Evolutionary conservation across 345 rosid species (phyloP), one percentile per base, ranked within the genome.

Genomic region (Populus tremula): DNA sequence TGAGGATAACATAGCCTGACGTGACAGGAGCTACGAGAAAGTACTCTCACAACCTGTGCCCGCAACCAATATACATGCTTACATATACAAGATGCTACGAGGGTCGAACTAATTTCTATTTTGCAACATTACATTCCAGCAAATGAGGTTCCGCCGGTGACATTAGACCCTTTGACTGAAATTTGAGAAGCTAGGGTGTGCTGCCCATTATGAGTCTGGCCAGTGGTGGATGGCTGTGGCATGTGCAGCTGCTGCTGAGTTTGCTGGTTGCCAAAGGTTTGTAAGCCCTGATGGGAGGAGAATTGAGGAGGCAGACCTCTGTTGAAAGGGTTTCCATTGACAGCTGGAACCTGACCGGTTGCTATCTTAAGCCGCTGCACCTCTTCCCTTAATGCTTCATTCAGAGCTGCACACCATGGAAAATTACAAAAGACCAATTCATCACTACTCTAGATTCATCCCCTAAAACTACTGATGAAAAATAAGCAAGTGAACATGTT

Each of bases 301-400:
- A 77, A 90, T 62, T 88, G 91, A 23, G 91, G 83, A 62, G 82
- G 79, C 31, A 80, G 79, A 50, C 76, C 77, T 62, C 87, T 84
- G 72, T 79, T 82, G 76, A 81, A 93, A 63, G 91, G 88, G 67
- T 83, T 89, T 67, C 93, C 91, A 66, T 89, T 89, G 49, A 80
- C 87, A 18, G 87, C 83, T 47, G 94, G 89, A 65, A 87, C 78
- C 83, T 93, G 96, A 38, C 92, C 88, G 0, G 98, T 90, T 21
- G 92, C 88, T 77, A 90, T 88, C 84, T 90, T 95, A 66, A 95
- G 97, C 83, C 99, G 89, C 79, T 91, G 92, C 76, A 93, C 97
- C 87, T 95, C 99, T 41, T 90, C 98, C 77, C 88, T 88, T 80
- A 93, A 77, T 9, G 89, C 85, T 78, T 95, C 98, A 64, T 93